Evolutionary conservation across 23 red algal genomes (phyloP), one percentile per base, ranked within the genome.

Genomic region (Gracilaria domingensis): DNA sequence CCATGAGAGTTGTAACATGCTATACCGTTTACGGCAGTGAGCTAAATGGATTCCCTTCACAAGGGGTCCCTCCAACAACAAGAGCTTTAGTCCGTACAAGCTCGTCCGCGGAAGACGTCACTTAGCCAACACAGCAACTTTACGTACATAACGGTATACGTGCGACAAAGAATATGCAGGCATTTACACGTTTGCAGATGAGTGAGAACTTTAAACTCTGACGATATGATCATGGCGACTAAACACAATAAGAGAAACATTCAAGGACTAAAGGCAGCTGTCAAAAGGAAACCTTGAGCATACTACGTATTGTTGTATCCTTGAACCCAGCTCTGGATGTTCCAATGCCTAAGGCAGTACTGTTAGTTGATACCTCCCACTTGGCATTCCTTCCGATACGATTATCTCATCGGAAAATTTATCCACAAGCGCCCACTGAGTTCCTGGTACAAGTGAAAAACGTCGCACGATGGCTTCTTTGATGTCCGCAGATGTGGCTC

Each of bases 381-480:
- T 92, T 13, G 89, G 89, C 34, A 92, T 50, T n/a, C 79, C 80
- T 12, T 77, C 66, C 2, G 61, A 83, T 42, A 92, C 82, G 59
- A 92, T 67, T 11, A 92, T 84, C 89, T 92, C 89, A 64, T 92
- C 89, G 26, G 17, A 35, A 24, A 57, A 35, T 17, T 84, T 74
- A 32, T 92, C 89, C 64, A 92, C 69, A 25, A 92, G 40, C 34
- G 80, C 49, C 78, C 89, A 84, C 61, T 84, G 65, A 16, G 89
- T 84, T 49, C 79, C 88, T 25, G 78, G 65, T 16, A 84, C 59
- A 42, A 92, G 65, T 17, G 79, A 78, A 64, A 92, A 92, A 28
- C 89, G 48, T 12, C 89, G 69, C n/a, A 49, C 35, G 25, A 92
- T 84, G 20, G 60, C 64, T 13, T 58, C 79, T 29, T 84, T 83